Base-by-base conservation (phyloP, 805 yeast genomes). In the Candida xiaguanensis region DNA sequence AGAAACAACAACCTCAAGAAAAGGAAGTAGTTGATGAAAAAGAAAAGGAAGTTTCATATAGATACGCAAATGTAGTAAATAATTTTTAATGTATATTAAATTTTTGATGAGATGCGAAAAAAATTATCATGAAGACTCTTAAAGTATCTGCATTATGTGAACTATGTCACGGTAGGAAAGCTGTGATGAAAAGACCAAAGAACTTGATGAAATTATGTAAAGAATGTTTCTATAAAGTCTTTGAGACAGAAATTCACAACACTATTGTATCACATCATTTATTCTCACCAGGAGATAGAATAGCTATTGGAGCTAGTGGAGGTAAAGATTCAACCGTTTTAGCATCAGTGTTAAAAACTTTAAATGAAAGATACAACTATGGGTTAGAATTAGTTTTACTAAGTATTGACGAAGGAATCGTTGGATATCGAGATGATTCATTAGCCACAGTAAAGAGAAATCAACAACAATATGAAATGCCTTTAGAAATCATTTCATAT, bases 221-320 rank as follows among this genome's bases (percentile, higher is more conserved):
- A 54, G 79, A 77, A 43, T 93, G 99, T 61, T 93, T 93, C 59
- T 91, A 73, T 57, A 73, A 77, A 43, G 95, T 89, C 2, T 93
- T 93, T 61, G 99, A 93, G 63, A 85, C 95, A 0, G 99, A 93
- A 58, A 85, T 93, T 46, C 99, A 93, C 66, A 77, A 88, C 51
- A 91, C 99, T 2, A 91, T 93, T 33, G 67, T 72, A 11, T 67
- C 75, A 25, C 82, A 83, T 39, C 68, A 77, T 1, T 72, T 93
- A 34, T 93, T 93, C 52, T 59, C 77, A 17, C 70, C 65, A 0
- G 98, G 98, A 12, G 99, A 93, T 55, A 74, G 67, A 19, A 90
- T 93, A 2, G 99, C 98, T 13, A 90, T 93, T 17, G 99, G 99
- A 13, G 99, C 99, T 0, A 87, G 96, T 1, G 99, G 99, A 18